A percentile compares a stretch with the other conserved stretches of the same genome.
Evolutionary conservation across 2,329 filamentous ascomycete genomes (phyloP).

Genomic region (Penicillium nordicum): DNA sequence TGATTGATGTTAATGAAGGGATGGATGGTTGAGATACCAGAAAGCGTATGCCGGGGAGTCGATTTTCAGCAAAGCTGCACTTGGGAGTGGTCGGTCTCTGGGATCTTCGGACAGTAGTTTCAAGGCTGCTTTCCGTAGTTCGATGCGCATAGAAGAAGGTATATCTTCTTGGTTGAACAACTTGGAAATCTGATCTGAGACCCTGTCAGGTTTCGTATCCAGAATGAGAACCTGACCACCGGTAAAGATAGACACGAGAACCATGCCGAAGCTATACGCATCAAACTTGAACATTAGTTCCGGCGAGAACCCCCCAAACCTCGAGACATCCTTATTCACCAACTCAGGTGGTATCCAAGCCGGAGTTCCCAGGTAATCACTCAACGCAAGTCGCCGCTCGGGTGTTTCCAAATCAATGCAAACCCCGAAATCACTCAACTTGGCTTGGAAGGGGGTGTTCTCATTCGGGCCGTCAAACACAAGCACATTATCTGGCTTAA

Average conservation of each 20-base stretch:
- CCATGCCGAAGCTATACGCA: slow-evolving; percentile 27
- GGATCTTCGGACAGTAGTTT: slow-evolving; percentile 24
- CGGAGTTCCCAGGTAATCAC: slow-evolving; percentile 26
- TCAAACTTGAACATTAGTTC: slow-evolving; percentile 29
- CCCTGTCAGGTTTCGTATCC: slow-evolving; percentile 8
- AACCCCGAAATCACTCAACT: slow-evolving; percentile 31
- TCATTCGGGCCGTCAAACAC: slow-evolving; percentile 20
- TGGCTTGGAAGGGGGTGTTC: slow-evolving; percentile 25
- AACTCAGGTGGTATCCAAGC: slow-evolving; percentile 27
- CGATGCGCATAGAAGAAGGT: slow-evolving; percentile 15
- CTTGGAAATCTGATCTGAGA: slow-evolving; percentile 10
- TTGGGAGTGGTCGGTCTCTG: slow-evolving; percentile 19
- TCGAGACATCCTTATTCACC: slow-evolving; percentile 6
- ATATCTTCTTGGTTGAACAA: slow-evolving; percentile 19
- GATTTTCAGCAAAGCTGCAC: slow-evolving; percentile 18
- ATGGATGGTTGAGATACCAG: slow-evolving; percentile 18
- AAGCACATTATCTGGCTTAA: slow-evolving; percentile 32
- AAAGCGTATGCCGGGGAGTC: slow-evolving; percentile 19
- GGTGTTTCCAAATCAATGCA: slow-evolving; percentile 27
- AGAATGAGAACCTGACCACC: slow-evolving; percentile 14
- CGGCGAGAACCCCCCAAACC: slow-evolving; percentile 16
- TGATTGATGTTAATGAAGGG: neutral
- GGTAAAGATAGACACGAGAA: slow-evolving; percentile 25
- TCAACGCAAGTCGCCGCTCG: slow-evolving; percentile 16
- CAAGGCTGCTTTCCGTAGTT: slow-evolving; percentile 18